Percentiles rank a stretch among this genome's conserved stretches.
These are phyloP conservation scores for Centaurea solstitialis DNA, from an alignment of 129 eudicot species.

Conservation along the genomic window DNA sequence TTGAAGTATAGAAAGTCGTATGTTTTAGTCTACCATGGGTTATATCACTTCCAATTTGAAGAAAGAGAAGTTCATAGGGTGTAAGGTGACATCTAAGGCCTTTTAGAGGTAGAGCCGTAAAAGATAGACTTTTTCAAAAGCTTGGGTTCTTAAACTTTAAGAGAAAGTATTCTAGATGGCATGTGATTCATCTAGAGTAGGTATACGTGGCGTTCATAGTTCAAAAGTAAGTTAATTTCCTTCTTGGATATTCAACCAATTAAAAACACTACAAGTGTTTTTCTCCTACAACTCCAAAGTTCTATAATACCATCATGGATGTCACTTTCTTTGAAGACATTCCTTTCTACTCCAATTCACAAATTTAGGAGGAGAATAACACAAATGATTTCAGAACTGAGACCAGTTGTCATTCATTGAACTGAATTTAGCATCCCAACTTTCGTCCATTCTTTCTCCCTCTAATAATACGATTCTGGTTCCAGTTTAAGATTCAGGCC, in stretches of 20 bases:
- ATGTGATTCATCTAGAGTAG: neutral
- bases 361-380: slow-evolving; percentile 6
- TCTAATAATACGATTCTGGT: neutral
- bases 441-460: neutral
- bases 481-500: neutral
- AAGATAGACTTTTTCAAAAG: neutral
- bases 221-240: neutral
- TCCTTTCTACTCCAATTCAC: neutral
- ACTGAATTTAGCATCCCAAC: neutral
- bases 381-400: neutral
- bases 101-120: neutral
- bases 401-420: neutral
- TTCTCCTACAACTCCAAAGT: neutral
- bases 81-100: neutral
- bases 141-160: neutral
- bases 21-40: too few species aligned
- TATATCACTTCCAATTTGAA: too few species aligned
- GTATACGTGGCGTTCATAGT: neutral
- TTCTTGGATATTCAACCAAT: neutral
- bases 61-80: neutral
- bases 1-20: neutral
- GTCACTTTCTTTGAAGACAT: neutral
- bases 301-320: neutral
- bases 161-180: neutral
- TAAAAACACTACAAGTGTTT: slow-evolving; percentile 4